phyloP scores from a whole-genome alignment of 2,329 filamentous ascomycete species.

The Cordyceps farinosa region DNA sequence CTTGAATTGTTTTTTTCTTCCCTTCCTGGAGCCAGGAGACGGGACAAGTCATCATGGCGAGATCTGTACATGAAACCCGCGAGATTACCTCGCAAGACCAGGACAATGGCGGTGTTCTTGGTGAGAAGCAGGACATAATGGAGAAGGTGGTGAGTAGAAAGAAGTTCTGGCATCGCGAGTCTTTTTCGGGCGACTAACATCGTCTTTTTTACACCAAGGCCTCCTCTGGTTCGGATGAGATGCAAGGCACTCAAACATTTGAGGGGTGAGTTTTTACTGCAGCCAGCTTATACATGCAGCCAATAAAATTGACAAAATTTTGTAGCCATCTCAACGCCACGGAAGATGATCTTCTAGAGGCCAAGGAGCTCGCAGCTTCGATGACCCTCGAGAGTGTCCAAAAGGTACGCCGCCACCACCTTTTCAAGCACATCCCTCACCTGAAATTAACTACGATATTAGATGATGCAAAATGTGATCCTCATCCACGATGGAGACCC shows the following conservation, averaged over 20 bases:
- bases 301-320: background rate
- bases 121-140: constrained; percentile 1
- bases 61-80: background rate
- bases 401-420: constrained; percentile 8
- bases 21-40: constrained; percentile 1
- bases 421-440: background rate
- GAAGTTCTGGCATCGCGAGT: background rate
- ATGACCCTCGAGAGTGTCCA: constrained; percentile 26
- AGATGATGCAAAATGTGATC: constrained; percentile 37
- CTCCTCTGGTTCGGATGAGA: background rate
- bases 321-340: constrained; percentile 27
- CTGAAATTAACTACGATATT: background rate
- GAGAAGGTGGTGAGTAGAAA: constrained; percentile 7
- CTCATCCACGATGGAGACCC: constrained; percentile 41
- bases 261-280: constrained; percentile 8
- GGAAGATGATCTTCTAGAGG: constrained; percentile 30
- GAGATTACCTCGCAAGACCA: constrained; percentile 4
- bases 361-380: constrained; percentile 27
- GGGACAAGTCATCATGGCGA: constrained; percentile 9
- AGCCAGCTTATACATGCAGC: background rate
- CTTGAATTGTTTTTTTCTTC: background rate
- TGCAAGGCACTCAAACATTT: constrained; percentile 5
- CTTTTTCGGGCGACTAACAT: background rate
- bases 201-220: background rate
- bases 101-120: constrained; percentile 8